Base-by-base conservation (phyloP, 768 basidiomycete genomes). In the Hydnomerulius pinastri region DNA sequence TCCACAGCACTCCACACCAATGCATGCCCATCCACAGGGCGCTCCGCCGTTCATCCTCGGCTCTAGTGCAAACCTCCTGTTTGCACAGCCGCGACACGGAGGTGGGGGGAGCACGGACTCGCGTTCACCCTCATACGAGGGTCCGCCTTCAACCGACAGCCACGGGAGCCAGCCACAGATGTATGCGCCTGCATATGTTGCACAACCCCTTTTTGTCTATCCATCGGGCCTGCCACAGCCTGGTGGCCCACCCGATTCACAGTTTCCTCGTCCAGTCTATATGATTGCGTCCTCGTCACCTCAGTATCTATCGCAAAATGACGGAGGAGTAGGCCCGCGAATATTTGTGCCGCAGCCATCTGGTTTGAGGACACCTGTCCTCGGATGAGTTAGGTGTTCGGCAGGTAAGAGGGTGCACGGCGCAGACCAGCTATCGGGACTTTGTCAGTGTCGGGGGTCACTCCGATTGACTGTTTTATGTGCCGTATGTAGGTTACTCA, bases 41-140 rank as follows among this genome's bases (percentile, higher is more conserved):
- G 55, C 66, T n/a, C 49, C 59, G 2, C 68, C 68, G 5, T 70
- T 65, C 11, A 57, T 68, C 32, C 59, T 70, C 12, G 66, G 66
- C 3, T 66, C 67, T 13, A 68, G 62, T 36, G 60, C 64, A 4
- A 68, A 68, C 17, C 24, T 68, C 15, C 20, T 70, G 27, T 68
- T 70, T 40, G 21, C 66, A 17, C 62, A 64, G 6, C 64, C 46
- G 0, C 7, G 30, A 12, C 62, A 51, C 1, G 42, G 30, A 2
- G 13, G 33, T 4, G 57, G 43, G 0, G 55, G 47, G 2, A 45
- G 56, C 18, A 57, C 52, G 4, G 47, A 61, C 2, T 67, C 65
- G 1, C 54, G 65, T 2, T 70, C 66, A 10, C 68, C 68, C 2
- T 64, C 68, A 1, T 59, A 60, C n/a, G 68, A 68, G 4, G 64